A percentile compares a stretch with the other conserved stretches of the same genome.
phyloP scores from a whole-genome alignment of 257 asterid species.

The Nyctanthes arbortristis region DNA sequence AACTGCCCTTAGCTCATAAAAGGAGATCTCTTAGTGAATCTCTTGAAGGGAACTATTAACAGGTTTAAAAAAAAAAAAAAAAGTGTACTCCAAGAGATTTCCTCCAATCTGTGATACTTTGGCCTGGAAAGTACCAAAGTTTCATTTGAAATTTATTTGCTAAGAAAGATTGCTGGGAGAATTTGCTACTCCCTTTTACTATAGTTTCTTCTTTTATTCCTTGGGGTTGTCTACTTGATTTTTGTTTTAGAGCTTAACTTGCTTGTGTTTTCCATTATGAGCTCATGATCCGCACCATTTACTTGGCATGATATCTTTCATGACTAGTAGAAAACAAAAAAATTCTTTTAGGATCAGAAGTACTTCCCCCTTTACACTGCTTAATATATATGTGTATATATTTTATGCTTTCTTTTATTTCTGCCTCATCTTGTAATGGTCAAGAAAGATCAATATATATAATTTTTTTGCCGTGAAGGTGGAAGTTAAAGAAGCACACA shows the following conservation, averaged over 20 bases:
- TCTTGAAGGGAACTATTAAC: no score
- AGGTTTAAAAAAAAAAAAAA: no score
- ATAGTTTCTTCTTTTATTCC: neutral
- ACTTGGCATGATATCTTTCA: neutral
- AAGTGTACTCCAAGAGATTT: neutral
- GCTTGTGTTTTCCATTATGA: neutral
- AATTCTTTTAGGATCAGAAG: neutral
- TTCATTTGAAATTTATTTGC: neutral
- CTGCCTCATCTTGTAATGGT: neutral
- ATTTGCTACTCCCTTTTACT: neutral
- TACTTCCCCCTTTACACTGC: neutral
- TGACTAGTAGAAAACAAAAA: neutral
- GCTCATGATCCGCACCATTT: neutral
- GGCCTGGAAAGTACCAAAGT: neutral
- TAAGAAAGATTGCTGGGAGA: no score
- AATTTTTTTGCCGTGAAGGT: constrained; percentile 26
- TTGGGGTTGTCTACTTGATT: neutral
- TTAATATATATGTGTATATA: neutral
- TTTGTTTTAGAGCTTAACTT: neutral
- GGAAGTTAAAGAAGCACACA: constrained; percentile 55
- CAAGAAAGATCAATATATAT: neutral
- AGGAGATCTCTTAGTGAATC: no score
- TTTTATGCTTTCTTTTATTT: constrained; percentile 1
- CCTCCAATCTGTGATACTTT: neutral
- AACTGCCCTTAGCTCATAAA: no score